Percentiles rank a stretch among this genome's conserved stretches.
phyloP scores from a whole-genome alignment of 2,329 filamentous ascomycete genomes.

The Fusarium denticulatum region DNA sequence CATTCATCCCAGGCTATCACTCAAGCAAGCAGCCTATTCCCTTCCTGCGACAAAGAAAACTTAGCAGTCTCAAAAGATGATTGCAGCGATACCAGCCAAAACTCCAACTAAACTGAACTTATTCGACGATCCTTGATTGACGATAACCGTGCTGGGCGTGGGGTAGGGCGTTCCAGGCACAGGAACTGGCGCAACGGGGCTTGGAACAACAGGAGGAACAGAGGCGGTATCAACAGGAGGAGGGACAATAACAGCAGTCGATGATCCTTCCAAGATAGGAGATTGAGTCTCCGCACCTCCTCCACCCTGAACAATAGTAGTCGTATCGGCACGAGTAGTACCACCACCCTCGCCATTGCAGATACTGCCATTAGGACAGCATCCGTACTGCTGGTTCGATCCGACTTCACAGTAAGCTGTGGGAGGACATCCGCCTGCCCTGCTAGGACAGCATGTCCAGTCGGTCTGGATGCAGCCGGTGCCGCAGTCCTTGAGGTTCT shows the following conservation, averaged over 20 bases:
- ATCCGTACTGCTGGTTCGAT: conserved; percentile 42
- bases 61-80: conserved; percentile 18
- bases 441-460: conserved; percentile 47
- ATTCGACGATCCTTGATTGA: conserved; percentile 31
- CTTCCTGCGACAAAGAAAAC: neutral
- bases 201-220: neutral
- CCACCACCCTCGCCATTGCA: conserved; percentile 44
- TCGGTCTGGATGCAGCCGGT: conserved; percentile 41
- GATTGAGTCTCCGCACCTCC: neutral
- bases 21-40: neutral
- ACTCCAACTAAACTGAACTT: conserved; percentile 33
- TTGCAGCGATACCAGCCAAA: conserved; percentile 33
- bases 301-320: conserved; percentile 1
- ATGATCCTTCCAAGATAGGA: conserved; percentile 15
- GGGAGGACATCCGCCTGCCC: conserved; percentile 42
- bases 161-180: conserved; percentile 11
- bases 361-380: conserved; percentile 43
- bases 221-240: neutral
- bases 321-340: conserved; percentile 21
- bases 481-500: conserved; percentile 43
- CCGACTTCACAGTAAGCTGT: conserved; percentile 40
- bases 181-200: neutral
- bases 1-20: neutral
- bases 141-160: conserved; percentile 17
- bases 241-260: conserved; percentile 8